A percentile compares a stretch with the other conserved stretches of the same genome.
phyloP scores from a whole-genome alignment of 2,329 filamentous ascomycete genomes.

The Botrytis byssoidea region DNA sequence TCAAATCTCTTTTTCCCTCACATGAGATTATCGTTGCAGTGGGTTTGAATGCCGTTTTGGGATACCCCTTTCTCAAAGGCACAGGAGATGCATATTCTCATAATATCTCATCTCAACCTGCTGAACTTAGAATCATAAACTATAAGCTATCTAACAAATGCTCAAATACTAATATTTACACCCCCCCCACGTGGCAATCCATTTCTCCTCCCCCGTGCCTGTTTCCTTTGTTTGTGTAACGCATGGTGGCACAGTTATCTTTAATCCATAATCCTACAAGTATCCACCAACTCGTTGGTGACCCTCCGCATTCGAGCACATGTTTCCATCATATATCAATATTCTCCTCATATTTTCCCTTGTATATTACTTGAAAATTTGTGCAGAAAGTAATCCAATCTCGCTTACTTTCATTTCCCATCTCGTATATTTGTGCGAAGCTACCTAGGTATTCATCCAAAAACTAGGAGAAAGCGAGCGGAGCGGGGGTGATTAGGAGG shows the following conservation, averaged over 20 bases:
- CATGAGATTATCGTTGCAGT: not conserved
- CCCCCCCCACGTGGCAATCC: not conserved
- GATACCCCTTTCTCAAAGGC: not conserved
- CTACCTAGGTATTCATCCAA: not conserved
- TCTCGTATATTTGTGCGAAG: not conserved
- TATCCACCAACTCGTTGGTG: not conserved
- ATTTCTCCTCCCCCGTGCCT: not conserved
- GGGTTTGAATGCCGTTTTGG: not conserved
- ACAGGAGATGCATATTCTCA: not conserved
- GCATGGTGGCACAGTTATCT: constrained; percentile 14
- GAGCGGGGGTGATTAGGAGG: not conserved
- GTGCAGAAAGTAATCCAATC: not conserved
- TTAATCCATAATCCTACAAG: not conserved
- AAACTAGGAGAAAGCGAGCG: not conserved
- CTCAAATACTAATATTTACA: no score
- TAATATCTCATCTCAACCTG: not conserved
- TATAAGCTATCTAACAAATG: not conserved
- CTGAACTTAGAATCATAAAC: not conserved
- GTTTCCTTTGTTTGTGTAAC: not conserved
- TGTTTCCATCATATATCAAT: not conserved
- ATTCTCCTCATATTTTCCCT: not conserved
- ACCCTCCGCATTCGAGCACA: not conserved
- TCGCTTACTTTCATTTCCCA: not conserved
- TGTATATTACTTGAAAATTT: not conserved
- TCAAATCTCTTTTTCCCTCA: not conserved